These are phyloP conservation scores for Pyrenula massariospora DNA, from an alignment of 495 filamentous ascomycete genomes.

Conservation along the genomic window DNA sequence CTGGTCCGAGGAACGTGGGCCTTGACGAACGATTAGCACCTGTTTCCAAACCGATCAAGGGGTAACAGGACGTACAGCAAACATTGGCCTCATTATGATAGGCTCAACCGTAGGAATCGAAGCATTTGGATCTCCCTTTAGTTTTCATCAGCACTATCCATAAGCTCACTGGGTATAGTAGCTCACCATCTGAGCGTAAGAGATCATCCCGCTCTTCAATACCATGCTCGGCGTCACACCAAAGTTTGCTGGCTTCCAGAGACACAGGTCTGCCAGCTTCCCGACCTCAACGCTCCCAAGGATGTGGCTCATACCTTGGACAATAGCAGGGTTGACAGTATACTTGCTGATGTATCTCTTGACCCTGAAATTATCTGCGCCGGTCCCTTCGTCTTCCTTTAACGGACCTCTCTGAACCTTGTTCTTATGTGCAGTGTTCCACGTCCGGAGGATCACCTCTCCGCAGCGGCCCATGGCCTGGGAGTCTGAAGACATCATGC, in stretches of 20 bases:
- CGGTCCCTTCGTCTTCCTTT: slow-evolving; percentile 66
- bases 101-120: slow-evolving; percentile 89
- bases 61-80: slow-evolving; percentile 39
- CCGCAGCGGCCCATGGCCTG: slow-evolving; percentile 98
- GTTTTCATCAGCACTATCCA: background rate
- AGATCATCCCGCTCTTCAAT: slow-evolving; percentile 85
- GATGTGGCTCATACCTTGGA: slow-evolving; percentile 86
- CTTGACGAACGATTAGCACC: slow-evolving; percentile 8
- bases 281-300: slow-evolving; percentile 83
- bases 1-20: slow-evolving; percentile 57
- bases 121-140: slow-evolving; percentile 85
- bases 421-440: slow-evolving; percentile 98
- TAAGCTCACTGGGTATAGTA: slow-evolving; percentile 1
- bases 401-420: slow-evolving; percentile 74
- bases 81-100: slow-evolving; percentile 79
- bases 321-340: slow-evolving; percentile 89
- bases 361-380: slow-evolving; percentile 85
- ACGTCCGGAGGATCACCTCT: slow-evolving; percentile 88
- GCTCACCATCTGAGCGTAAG: slow-evolving; percentile 72
- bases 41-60: slow-evolving; percentile 1
- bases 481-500: slow-evolving; percentile 95
- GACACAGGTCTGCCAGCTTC: slow-evolving; percentile 82
- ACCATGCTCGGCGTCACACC: slow-evolving; percentile 77
- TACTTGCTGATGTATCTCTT: slow-evolving; percentile 95
- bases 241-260: slow-evolving; percentile 82